Conservation (phyloP, 139 green algal genomes). For the Nannochloris sp. region DNA sequence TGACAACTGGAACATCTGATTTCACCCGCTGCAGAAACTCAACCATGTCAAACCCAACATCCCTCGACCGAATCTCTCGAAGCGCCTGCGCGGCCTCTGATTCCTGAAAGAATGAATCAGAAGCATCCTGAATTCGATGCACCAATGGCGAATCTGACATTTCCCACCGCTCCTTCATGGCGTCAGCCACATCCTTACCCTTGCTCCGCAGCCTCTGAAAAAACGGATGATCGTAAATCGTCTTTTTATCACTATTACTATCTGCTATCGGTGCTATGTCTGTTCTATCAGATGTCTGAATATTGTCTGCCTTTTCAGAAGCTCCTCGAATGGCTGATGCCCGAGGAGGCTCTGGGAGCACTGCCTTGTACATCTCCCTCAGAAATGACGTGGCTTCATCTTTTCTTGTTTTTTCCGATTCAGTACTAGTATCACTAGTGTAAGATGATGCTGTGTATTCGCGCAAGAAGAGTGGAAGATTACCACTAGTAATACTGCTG, state of each 20-base stretch:
- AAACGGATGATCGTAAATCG: slow-evolving; percentile 30
- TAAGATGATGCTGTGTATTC: no score
- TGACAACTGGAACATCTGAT: slow-evolving; percentile 37
- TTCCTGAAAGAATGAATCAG: slow-evolving; percentile 62
- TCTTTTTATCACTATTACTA: slow-evolving; percentile 11
- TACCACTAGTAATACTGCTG: no score
- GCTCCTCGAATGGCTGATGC: slow-evolving; percentile 27
- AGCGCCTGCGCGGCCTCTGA: slow-evolving; percentile 65
- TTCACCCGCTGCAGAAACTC: slow-evolving; percentile 53
- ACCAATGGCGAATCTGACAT: slow-evolving; percentile 84
- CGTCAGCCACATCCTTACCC: slow-evolving; percentile 65
- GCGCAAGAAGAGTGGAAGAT: no score
- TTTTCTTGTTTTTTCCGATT: no score
- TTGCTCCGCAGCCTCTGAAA: slow-evolving; percentile 38
- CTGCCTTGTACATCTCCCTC: slow-evolving; percentile 12
- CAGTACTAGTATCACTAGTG: no score
- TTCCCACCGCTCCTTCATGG: slow-evolving; percentile 83
- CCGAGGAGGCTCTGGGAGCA: slow-evolving; percentile 17
- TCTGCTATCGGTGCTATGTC: slow-evolving; percentile 6
- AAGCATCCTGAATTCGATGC: slow-evolving; percentile 79
- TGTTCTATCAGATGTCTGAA: slow-evolving; percentile 12
- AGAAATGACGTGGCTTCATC: no score
- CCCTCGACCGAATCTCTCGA: slow-evolving; percentile 65
- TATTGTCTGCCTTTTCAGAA: slow-evolving; percentile 8
- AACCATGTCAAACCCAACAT: slow-evolving; percentile 84